Evolutionary conservation across 331 rosid genomes (phyloP).

Genomic region (Spiraea crenata): DNA sequence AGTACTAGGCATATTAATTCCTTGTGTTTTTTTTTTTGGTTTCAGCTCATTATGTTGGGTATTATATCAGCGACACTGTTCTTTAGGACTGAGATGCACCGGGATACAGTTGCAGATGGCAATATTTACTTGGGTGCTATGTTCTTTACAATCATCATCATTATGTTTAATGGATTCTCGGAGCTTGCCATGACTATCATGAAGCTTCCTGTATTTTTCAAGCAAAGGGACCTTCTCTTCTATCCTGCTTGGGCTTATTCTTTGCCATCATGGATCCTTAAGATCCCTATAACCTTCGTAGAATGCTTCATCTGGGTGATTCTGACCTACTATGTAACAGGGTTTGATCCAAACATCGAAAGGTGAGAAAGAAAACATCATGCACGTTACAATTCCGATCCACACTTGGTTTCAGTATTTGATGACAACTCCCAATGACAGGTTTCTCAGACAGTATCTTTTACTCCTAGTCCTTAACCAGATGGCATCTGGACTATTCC

Average conservation of each 20-base stretch:
- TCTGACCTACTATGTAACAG: conserved; percentile 37
- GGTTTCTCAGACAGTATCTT: conserved; percentile 41
- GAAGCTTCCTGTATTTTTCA: conserved; percentile 53
- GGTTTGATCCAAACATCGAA: conserved; percentile 36
- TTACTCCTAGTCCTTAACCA: conserved; percentile 34
- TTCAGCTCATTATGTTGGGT: conserved; percentile 29
- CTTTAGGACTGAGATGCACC: conserved; percentile 40
- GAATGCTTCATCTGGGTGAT: conserved; percentile 43
- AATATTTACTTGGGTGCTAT: conserved; percentile 35
- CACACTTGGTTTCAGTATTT: background rate
- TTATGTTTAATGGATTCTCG: conserved; percentile 45
- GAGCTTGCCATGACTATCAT: conserved; percentile 42
- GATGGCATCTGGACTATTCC: conserved; percentile 42
- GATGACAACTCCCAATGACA: conserved; percentile 16
- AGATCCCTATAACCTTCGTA: conserved; percentile 39
- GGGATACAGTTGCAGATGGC: conserved; percentile 29
- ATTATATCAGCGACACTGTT: conserved; percentile 33
- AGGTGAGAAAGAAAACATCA: conserved; percentile 28
- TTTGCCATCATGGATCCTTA: conserved; percentile 39
- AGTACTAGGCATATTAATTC: background rate
- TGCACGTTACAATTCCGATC: background rate
- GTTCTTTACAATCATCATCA: conserved; percentile 32
- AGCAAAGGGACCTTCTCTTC: conserved; percentile 54
- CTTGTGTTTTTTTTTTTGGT: conserved; percentile 6
- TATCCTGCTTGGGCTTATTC: conserved; percentile 51